Percentiles rank a stretch among this genome's conserved stretches.
phyloP scores from a whole-genome alignment of 306 rosid genomes.

The Trifolium pratense region DNA sequence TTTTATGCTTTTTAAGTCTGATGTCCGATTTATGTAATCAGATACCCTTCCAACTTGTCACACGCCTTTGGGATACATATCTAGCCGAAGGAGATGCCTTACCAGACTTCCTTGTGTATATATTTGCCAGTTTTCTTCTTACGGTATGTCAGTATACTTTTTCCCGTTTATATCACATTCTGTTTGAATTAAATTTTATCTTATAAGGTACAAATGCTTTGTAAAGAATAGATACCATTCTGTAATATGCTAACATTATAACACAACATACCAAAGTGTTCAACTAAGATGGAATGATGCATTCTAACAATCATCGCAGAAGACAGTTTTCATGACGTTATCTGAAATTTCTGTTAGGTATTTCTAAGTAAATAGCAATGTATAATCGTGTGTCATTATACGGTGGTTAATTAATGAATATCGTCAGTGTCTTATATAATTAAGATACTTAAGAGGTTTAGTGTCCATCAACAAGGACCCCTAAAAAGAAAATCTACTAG shows the following conservation, averaged over 20 bases:
- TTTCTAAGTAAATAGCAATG: too few species aligned
- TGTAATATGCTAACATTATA: not conserved
- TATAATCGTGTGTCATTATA: too few species aligned
- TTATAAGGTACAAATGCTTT: not conserved
- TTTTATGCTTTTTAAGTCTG: constrained; percentile 43
- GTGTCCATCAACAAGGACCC: too few species aligned
- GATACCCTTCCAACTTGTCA: constrained; percentile 92
- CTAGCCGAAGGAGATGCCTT: constrained; percentile 98
- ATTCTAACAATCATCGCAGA: too few species aligned
- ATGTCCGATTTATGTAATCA: constrained; percentile 47
- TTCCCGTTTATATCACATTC: not conserved
- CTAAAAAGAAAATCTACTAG: too few species aligned
- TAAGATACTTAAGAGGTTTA: too few species aligned
- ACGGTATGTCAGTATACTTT: constrained; percentile 65
- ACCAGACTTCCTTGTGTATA: constrained; percentile 97
- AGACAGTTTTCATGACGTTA: not conserved
- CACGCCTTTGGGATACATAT: constrained; percentile 98
- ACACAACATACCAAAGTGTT: not conserved
- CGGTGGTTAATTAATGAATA: too few species aligned
- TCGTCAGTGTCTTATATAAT: too few species aligned
- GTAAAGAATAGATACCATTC: not conserved
- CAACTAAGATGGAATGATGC: too few species aligned
- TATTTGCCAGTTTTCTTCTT: constrained; percentile 95
- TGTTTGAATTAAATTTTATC: constrained; percentile 31
- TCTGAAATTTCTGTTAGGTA: not conserved